phyloP scores from a whole-genome alignment of 2,329 filamentous ascomycete species.

The Fusarium paranaense region DNA sequence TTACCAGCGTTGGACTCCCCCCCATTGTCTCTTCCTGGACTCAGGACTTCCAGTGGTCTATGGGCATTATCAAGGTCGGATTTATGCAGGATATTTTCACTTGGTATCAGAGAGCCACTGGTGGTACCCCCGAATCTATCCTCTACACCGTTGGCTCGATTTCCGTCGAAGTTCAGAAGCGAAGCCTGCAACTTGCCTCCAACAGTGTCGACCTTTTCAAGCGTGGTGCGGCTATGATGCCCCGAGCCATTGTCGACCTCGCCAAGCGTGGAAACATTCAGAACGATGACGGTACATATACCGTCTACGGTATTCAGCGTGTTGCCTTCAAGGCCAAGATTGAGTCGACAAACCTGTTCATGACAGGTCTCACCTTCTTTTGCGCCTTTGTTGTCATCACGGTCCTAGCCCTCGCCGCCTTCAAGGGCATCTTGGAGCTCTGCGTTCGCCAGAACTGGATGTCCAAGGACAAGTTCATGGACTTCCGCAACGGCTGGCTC shows the following conservation, averaged over 20 bases:
- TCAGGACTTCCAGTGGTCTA: conserved; percentile 97
- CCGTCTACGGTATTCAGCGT: conserved; percentile 86
- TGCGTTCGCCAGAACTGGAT: conserved; percentile 81
- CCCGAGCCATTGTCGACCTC: conserved; percentile 56
- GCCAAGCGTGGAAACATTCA: conserved; percentile 67
- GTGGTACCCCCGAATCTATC: conserved; percentile 83
- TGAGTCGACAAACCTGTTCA: conserved; percentile 91
- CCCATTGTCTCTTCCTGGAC: conserved; percentile 94
- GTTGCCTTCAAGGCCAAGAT: conserved; percentile 88
- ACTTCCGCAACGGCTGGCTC: conserved; percentile 95
- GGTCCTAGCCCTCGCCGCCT: conserved; percentile 76
- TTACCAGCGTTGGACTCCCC: conserved; percentile 83
- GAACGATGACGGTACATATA: conserved; percentile 65
- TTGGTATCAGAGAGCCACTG: conserved; percentile 96
- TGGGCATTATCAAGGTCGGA: conserved; percentile 90
- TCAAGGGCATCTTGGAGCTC: conserved; percentile 85
- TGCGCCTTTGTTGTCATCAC: conserved; percentile 83
- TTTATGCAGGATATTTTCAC: conserved; percentile 91
- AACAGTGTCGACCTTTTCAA: conserved; percentile 60
- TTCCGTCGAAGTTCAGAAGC: conserved; percentile 86
- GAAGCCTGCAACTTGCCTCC: conserved; percentile 55
- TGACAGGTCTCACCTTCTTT: conserved; percentile 92
- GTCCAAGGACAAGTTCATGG: conserved; percentile 86
- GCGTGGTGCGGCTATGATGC: conserved; percentile 66
- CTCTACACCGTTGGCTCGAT: conserved; percentile 79